These are phyloP conservation scores for Aquilaria sinensis DNA, from an alignment of 345 rosid genomes.

Conservation along the genomic window DNA sequence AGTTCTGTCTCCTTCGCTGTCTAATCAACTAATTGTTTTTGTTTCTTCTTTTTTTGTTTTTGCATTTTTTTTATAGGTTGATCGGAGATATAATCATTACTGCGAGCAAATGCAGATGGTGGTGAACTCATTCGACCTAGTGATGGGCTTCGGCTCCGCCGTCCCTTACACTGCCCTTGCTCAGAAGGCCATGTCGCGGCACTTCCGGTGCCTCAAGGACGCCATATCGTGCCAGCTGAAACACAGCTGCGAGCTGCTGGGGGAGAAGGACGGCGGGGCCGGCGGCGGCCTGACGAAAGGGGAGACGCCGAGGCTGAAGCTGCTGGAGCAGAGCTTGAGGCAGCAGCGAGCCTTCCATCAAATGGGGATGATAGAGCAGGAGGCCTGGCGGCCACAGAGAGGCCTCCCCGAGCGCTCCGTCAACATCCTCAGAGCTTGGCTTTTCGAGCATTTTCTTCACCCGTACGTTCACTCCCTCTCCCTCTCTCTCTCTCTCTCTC, in stretches of 20 bases:
- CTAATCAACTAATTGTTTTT: not conserved
- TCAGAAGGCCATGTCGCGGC: slow-evolving; percentile 98
- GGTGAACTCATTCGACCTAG: slow-evolving; percentile 88
- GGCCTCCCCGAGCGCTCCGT: slow-evolving; percentile 98
- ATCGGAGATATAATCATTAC: slow-evolving; percentile 83
- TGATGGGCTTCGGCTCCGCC: slow-evolving; percentile 89
- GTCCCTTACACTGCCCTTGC: slow-evolving; percentile 92
- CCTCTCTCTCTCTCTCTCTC: slow-evolving; percentile 9
- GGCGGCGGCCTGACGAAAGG: slow-evolving; percentile 80
- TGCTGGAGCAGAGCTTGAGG: slow-evolving; percentile 82
- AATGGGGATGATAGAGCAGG: slow-evolving; percentile 98
- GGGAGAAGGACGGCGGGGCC: slow-evolving; percentile 73
- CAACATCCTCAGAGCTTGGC: slow-evolving; percentile 93
- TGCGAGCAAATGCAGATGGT: slow-evolving; percentile 98
- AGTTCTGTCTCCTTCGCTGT: not conserved
- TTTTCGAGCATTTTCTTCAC: slow-evolving; percentile 96
- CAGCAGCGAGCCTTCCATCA: slow-evolving; percentile 91
- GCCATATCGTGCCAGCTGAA: slow-evolving; percentile 64
- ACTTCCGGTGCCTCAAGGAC: slow-evolving; percentile 88
- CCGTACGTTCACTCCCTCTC: slow-evolving; percentile 60
- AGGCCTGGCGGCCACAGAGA: slow-evolving; percentile 96
- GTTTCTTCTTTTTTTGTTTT: slow-evolving; percentile 8
- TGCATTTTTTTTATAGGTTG: slow-evolving; percentile 54
- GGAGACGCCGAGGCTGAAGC: slow-evolving; percentile 78
- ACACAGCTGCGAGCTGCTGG: slow-evolving; percentile 71